Percentiles rank a stretch among this genome's conserved stretches.
Evolutionary conservation across 2,329 filamentous ascomycete genomes (phyloP).

Genomic region (Pezicula neosporulosa): DNA sequence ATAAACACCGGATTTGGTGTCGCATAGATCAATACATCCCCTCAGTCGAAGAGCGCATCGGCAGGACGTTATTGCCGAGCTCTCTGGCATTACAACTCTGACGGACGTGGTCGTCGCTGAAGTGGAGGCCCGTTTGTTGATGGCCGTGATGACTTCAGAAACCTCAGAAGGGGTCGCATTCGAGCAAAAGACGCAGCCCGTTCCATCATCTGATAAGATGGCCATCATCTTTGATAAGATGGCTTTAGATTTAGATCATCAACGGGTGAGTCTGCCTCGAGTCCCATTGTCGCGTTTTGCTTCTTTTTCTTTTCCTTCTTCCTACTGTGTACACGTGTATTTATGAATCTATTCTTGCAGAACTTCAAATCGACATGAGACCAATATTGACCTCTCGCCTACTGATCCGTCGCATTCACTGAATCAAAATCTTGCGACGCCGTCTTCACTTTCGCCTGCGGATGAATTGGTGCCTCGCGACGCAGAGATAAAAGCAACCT

Average conservation of each 20-base stretch:
- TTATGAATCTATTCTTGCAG: constrained; percentile 28
- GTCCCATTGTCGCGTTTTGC: constrained; percentile 19
- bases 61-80: background rate
- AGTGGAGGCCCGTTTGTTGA: constrained; percentile 32
- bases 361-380: constrained; percentile 25
- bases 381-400: constrained; percentile 17
- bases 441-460: constrained; percentile 9
- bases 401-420: constrained; percentile 11
- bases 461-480: constrained; percentile 1
- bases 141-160: constrained; percentile 52
- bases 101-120: constrained; percentile 9
- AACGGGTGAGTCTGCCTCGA: constrained; percentile 54
- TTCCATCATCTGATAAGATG: constrained; percentile 45
- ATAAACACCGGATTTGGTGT: background rate
- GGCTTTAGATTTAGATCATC: constrained; percentile 47
- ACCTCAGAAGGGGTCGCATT: constrained; percentile 28
- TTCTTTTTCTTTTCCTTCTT: constrained; percentile 21
- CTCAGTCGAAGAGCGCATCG: constrained; percentile 4
- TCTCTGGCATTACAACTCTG: background rate
- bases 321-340: constrained; percentile 26
- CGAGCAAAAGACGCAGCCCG: constrained; percentile 48
- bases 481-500: constrained; percentile 17
- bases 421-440: background rate
- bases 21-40: background rate
- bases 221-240: constrained; percentile 50